Evolutionary conservation across 2,329 filamentous ascomycete genomes (phyloP).

Genomic region (Curvularia sp.): DNA sequence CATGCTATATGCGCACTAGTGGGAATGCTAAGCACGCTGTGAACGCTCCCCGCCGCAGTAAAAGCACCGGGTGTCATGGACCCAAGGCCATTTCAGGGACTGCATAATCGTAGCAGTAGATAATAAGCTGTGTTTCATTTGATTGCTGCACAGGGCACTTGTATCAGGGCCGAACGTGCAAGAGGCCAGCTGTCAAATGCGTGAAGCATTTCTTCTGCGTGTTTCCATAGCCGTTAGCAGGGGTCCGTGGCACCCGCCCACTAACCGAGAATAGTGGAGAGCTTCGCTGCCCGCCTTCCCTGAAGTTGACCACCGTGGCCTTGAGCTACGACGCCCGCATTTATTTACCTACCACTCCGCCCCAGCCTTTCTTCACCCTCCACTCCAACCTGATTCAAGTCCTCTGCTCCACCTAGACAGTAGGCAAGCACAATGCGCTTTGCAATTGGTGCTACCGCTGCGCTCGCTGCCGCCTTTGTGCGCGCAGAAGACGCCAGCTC

Average conservation of each 20-base stretch:
- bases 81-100: not conserved
- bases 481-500: slow-evolving; percentile 66
- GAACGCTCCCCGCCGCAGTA: slow-evolving; percentile 4
- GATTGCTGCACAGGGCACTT: not conserved
- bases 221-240: slow-evolving; percentile 20
- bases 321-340: slow-evolving; percentile 30
- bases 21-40: slow-evolving; percentile 1
- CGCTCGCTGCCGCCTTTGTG: slow-evolving; percentile 75
- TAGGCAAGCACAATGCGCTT: slow-evolving; percentile 60
- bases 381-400: slow-evolving; percentile 31
- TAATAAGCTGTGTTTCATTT: not conserved
- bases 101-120: not conserved
- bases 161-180: slow-evolving; percentile 4
- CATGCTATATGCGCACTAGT: not conserved
- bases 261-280: slow-evolving; percentile 19
- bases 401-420: slow-evolving; percentile 43
- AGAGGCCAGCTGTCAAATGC: slow-evolving; percentile 35
- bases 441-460: slow-evolving; percentile 73
- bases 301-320: slow-evolving; percentile 30
- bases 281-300: slow-evolving; percentile 23
- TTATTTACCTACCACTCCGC: slow-evolving; percentile 36
- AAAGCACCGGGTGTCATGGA: not conserved
- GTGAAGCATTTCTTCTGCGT: slow-evolving; percentile 28
- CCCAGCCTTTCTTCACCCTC: slow-evolving; percentile 29
- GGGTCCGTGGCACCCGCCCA: slow-evolving; percentile 17